Percentiles rank a stretch among this genome's conserved stretches.
These are phyloP conservation scores for Lachancea nothofagi DNA, from an alignment of 805 yeast species.

Conservation along the genomic window DNA sequence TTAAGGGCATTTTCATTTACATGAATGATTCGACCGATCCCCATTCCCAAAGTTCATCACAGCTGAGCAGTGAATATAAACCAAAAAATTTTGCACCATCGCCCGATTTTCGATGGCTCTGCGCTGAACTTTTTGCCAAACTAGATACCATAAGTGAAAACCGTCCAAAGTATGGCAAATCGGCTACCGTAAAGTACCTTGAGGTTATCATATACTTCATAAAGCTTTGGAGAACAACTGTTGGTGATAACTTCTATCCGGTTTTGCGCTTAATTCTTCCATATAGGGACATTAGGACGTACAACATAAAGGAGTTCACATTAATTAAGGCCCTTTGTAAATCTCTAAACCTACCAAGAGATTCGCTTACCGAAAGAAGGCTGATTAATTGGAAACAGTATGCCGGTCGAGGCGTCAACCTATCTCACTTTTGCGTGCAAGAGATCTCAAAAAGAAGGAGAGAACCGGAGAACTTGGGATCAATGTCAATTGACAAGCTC, in stretches of 20 bases:
- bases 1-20: not conserved
- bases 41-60: constrained; percentile 1
- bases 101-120: constrained; percentile 36
- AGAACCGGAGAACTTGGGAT: constrained; percentile 36
- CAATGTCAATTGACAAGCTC: constrained; percentile 44
- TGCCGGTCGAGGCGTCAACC: constrained; percentile 41
- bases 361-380: constrained; percentile 53
- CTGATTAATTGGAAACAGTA: constrained; percentile 44
- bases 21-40: not conserved
- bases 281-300: constrained; percentile 54
- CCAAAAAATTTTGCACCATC: constrained; percentile 32
- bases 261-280: constrained; percentile 60
- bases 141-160: constrained; percentile 22
- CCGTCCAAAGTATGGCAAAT: constrained; percentile 13
- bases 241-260: constrained; percentile 63
- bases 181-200: constrained; percentile 19
- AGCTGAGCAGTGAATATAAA: not conserved
- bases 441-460: constrained; percentile 43
- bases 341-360: constrained; percentile 53
- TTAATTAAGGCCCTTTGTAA: constrained; percentile 48
- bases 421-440: constrained; percentile 45
- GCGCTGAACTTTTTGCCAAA: constrained; percentile 30
- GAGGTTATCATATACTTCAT: constrained; percentile 39
- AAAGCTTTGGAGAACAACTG: constrained; percentile 44
- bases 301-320: constrained; percentile 57